Evolutionary conservation across 139 green algal genomes (phyloP).

Genomic region (Auxenochlorella protothecoides): DNA sequence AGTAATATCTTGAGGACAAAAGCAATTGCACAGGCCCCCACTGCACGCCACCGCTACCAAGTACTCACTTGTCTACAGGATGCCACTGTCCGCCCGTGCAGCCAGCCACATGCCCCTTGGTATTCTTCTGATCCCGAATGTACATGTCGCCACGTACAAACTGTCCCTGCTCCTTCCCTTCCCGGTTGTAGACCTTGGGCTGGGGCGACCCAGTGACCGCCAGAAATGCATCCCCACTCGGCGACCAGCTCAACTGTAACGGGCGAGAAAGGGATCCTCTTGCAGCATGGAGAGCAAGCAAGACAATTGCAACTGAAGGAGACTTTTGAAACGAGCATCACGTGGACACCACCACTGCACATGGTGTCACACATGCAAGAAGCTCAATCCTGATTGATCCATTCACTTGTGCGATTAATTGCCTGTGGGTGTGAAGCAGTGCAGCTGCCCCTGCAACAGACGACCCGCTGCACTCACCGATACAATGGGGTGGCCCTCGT

Average conservation of each 20-base stretch:
- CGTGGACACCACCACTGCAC: no score
- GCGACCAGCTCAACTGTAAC: conserved; percentile 48
- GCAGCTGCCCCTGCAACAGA: no score
- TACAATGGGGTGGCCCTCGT: conserved; percentile 69
- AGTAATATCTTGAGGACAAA: no score
- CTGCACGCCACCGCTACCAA: not conserved
- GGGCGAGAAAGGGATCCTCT: not conserved
- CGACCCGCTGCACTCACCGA: not conserved
- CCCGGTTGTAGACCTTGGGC: conserved; percentile 70
- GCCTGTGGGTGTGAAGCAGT: no score
- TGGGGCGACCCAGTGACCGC: conserved; percentile 54
- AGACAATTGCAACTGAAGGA: no score
- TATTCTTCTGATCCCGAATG: conserved; percentile 85
- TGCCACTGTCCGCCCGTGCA: conserved; percentile 77
- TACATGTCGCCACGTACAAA: conserved; percentile 92
- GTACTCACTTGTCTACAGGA: conserved; percentile 52
- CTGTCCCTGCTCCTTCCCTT: conserved; percentile 67
- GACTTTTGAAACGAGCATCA: no score
- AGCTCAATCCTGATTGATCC: no score
- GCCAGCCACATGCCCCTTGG: conserved; percentile 79
- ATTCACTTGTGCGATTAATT: no score
- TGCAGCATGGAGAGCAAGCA: not conserved
- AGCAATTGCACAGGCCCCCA: no score
- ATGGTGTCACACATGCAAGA: no score
- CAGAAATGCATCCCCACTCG: conserved; percentile 71